Evolutionary conservation across 306 rosid genomes (phyloP).

Genomic region (Acacia acuminata): DNA sequence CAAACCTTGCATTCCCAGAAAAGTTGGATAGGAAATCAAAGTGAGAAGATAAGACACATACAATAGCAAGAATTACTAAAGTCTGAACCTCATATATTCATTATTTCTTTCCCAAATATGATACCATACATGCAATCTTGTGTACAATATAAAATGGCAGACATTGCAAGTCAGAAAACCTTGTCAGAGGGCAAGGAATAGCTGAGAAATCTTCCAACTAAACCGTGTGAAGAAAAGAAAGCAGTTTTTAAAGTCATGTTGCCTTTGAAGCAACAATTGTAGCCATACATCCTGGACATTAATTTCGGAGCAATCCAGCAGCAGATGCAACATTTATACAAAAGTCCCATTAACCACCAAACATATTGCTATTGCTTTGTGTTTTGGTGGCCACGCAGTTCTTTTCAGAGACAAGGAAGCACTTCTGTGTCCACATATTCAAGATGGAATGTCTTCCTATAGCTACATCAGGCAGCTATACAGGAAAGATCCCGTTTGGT

Average conservation of each 20-base stretch:
- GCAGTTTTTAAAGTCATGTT: neutral
- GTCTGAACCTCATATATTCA: neutral
- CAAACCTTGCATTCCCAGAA: neutral
- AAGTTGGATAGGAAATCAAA: neutral
- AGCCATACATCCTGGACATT: neutral
- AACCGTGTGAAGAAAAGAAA: neutral
- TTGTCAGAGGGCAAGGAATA: neutral
- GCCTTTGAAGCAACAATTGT: neutral
- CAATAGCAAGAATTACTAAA: neutral
- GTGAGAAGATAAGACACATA: neutral
- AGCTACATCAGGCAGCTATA: neutral
- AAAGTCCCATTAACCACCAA: neutral
- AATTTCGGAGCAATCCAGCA: neutral
- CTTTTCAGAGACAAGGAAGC: neutral
- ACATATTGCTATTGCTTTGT: neutral
- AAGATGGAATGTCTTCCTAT: neutral
- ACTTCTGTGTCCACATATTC: neutral
- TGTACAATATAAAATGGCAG: neutral
- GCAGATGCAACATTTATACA: neutral
- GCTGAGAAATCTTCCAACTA: neutral
- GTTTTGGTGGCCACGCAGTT: neutral
- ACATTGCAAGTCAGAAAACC: neutral
- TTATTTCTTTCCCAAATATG: slow-evolving; percentile 7
- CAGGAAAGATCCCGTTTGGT: neutral
- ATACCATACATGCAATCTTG: neutral